Base-by-base conservation (phyloP, 2,329 filamentous ascomycete species). In the Bretziella fagacearum region DNA sequence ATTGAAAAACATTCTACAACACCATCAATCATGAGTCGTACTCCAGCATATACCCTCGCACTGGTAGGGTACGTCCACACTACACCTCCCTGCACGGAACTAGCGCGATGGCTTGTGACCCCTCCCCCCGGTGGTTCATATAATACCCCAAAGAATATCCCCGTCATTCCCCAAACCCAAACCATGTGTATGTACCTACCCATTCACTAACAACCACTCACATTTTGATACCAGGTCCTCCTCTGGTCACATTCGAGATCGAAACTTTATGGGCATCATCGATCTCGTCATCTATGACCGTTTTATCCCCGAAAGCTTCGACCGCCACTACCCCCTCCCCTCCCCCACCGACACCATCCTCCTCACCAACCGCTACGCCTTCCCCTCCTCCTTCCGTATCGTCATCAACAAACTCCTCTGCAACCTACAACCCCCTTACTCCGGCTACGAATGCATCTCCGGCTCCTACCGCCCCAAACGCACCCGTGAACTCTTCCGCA, bases 311-410 rank as follows among this genome's bases (percentile, higher is more conserved):
- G 20, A 44, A 35, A 35, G 13, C 3, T 22, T 35, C 15, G 23
- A 48, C 17, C 27, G 8, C 30, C 32, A 29, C 11, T 29, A 43
- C 30, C 25, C 39, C 13, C n/a, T 33, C 5, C 39, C 39, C 8
- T 17, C 29, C 13, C 29, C 39, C 18, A 32, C 22, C 22, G 39
- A 48, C 23, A 48, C 32, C 7, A 18, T 48, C 15, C 8, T 48
- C 8, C 18, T 48, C 3, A 37, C 39, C 3, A 36, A 30, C 8
- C 46, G 39, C 22, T 48, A 48, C 22, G 11, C 23, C n/a, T 29
- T 36, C 8, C 22, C 39, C 10, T 47, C 46, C 11, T 48, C 46
- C n/a, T 33, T 48, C 20, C 46, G 39, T 10, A 44, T 48, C 23
- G 30, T 44, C 10, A 36, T 48, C 32, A 48, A 48, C 13, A 48